Percentiles rank a stretch among this genome's conserved stretches.
Conservation (phyloP, 2,329 filamentous ascomycete genomes). For the Kalaharituber pfeilii region DNA sequence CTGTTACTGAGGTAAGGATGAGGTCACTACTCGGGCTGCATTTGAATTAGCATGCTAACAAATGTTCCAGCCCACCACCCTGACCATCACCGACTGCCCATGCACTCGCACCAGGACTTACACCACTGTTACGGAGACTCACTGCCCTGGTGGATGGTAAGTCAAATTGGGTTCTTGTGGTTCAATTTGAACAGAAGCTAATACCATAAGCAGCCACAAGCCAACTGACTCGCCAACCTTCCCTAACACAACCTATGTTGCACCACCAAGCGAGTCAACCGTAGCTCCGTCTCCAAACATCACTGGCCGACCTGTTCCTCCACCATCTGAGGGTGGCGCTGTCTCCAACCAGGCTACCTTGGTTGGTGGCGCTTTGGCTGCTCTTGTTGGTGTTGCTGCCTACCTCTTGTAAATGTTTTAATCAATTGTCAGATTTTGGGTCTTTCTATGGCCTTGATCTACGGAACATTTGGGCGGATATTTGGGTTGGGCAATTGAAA, state of each 20-base stretch:
- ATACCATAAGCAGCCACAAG: conserved; percentile 7
- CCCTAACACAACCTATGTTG: not conserved
- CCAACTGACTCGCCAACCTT: not conserved
- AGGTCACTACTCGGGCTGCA: too few species aligned
- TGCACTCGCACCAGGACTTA: conserved; percentile 49
- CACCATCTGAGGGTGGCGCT: conserved; percentile 11
- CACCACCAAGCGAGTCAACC: not conserved
- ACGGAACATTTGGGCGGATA: not conserved
- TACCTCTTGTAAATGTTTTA: conserved; percentile 17
- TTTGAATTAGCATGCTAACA: conserved; percentile 1
- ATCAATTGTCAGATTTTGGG: not conserved
- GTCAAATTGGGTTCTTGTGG: not conserved
- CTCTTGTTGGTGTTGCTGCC: conserved; percentile 17
- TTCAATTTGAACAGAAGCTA: conserved; percentile 1
- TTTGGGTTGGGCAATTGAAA: too few species aligned
- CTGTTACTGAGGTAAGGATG: conserved; percentile 41
- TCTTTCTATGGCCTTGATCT: not conserved
- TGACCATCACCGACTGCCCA: conserved; percentile 56
- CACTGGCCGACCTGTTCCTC: conserved; percentile 2
- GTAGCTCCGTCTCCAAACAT: not conserved
- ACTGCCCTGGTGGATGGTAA: conserved; percentile 13
- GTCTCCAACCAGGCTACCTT: conserved; percentile 12
- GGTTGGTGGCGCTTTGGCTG: conserved; percentile 17
- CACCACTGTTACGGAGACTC: conserved; percentile 33
- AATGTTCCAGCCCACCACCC: conserved; percentile 39